Base-by-base conservation (phyloP, 768 basidiomycete genomes). In the Tulasnella calospora region DNA sequence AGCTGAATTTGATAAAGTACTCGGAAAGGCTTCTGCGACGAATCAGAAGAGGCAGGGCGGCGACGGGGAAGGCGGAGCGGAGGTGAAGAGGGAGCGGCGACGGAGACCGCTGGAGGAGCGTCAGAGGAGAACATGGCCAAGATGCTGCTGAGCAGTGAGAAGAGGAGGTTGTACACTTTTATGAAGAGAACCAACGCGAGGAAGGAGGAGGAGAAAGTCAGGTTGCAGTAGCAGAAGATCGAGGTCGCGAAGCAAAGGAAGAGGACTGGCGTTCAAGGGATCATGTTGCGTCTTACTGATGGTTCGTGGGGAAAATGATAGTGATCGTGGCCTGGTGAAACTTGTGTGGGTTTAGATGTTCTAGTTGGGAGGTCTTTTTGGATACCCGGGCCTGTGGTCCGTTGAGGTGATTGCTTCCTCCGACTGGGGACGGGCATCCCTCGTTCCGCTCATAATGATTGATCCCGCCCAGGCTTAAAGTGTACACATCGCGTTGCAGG, bases 81-180 rank as follows among this genome's bases (percentile, higher is more conserved):
- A 13, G 61, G 33, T 35, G 61, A 67, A 12, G 61, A 67, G 27
- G 61, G 8, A 7, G 27, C 61, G 61, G 8, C 10, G 27, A 86
- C 80, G 84, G 85, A 51, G 71, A 79, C 80, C 40, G 81, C 81
- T 27, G 80, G 75, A 33, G 74, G 23, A 10, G 83, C 73, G 33
- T 82, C 81, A n/a, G 94, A 95, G 83, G 87, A 90, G 82, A 93
- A 96, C 83, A 94, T 97, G 92, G 92, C 94, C 85, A 97, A 96
- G 88, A 97, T 98, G 91, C 89, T 98, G 90, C 92, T 98, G 91
- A 97, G 94, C 86, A 95, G 94, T 85, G 95, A 93, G 86, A 92
- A 97, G 84, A 89, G 91, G 82, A 96, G 96, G 85, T 85, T 98
- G 82, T 97, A 96, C 84, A 94, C 95, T 85, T 92, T 92, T 85